A percentile compares a stretch with the other conserved stretches of the same genome.
These are phyloP conservation scores for Pouteria glomerata DNA, from an alignment of 148 eudicot species.

Conservation along the genomic window DNA sequence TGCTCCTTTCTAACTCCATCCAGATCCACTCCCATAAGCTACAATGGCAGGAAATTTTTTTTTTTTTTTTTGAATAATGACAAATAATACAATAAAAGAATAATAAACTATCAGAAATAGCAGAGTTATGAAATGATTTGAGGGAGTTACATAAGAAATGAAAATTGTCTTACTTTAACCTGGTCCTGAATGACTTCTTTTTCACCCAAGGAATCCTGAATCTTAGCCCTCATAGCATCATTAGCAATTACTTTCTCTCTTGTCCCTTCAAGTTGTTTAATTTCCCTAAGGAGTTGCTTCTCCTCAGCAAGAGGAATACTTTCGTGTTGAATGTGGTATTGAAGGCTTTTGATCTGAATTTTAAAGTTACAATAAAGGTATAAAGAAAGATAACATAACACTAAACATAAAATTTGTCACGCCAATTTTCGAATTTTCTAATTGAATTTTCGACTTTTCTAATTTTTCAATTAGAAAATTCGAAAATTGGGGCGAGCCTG, in stretches of 20 bases:
- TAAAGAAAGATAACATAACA: not conserved
- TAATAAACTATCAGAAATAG: not conserved
- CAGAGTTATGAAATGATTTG: not conserved
- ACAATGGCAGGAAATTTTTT: constrained; percentile 9
- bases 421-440: no score
- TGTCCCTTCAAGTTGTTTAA: constrained; percentile 66
- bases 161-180: constrained; percentile 60
- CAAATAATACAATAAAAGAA: not conserved
- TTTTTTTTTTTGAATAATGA: constrained; percentile 8
- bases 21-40: constrained; percentile 68
- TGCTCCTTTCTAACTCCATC: constrained; percentile 74
- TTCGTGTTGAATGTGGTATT: constrained; percentile 76
- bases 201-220: constrained; percentile 69
- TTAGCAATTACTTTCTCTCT: constrained; percentile 70
- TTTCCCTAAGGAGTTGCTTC: constrained; percentile 68
- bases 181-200: constrained; percentile 72
- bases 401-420: not conserved
- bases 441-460: no score
- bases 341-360: constrained; percentile 56
- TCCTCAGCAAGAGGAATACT: constrained; percentile 66
- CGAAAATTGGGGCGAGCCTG: not conserved
- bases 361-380: not conserved
- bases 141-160: not conserved
- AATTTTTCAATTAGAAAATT: not conserved
- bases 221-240: constrained; percentile 62